A percentile compares a stretch with the other conserved stretches of the same genome.
These are phyloP conservation scores for Dioscorea cayenensis DNA, from an alignment of 116 monocot genomes.

Conservation along the genomic window DNA sequence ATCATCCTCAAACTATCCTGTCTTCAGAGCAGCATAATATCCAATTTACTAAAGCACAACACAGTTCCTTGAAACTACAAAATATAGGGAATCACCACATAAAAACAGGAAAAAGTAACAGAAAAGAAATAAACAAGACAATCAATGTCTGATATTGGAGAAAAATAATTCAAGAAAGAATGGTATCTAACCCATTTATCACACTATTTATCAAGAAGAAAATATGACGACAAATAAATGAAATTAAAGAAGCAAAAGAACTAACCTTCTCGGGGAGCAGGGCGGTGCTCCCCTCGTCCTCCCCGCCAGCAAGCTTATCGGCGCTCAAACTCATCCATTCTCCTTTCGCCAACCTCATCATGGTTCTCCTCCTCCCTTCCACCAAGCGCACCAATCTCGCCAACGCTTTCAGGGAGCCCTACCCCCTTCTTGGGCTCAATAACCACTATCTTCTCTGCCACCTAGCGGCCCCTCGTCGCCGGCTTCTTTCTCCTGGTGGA, in stretches of 20 bases:
- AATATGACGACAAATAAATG: neutral
- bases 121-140: no score
- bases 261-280: slow-evolving; percentile 70
- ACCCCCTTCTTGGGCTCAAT: slow-evolving; percentile 24
- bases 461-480: slow-evolving; percentile 9
- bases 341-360: slow-evolving; percentile 41
- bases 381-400: slow-evolving; percentile 8
- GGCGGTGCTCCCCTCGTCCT: slow-evolving; percentile 48
- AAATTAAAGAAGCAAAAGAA: neutral
- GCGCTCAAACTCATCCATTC: slow-evolving; percentile 50
- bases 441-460: slow-evolving; percentile 4
- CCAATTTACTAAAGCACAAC: no score
- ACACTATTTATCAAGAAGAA: neutral
- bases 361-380: slow-evolving; percentile 23
- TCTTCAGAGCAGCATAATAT: no score
- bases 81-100: no score
- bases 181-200: neutral
- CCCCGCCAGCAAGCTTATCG: slow-evolving; percentile 44
- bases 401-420: slow-evolving; percentile 22
- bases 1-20: no score
- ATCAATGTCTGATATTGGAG: neutral
- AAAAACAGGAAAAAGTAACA: no score
- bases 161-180: neutral
- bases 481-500: slow-evolving; percentile 19
- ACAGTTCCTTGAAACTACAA: no score